Evolutionary conservation across 1,284 basidiomycete species (phyloP).

Genomic region (Rhodofomes roseus): DNA sequence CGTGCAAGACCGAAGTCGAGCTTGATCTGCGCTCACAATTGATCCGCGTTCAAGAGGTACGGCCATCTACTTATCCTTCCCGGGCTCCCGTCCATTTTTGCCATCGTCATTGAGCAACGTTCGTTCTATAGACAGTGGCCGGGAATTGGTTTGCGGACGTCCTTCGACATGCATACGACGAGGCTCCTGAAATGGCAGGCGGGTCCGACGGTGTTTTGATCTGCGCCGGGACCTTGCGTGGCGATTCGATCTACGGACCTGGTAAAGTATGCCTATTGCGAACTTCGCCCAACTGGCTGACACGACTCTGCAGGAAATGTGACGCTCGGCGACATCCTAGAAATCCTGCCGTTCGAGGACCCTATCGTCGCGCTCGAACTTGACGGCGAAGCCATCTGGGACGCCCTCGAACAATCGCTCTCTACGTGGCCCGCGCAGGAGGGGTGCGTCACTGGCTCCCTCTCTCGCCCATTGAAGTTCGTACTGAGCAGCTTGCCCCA

Average conservation of each 20-base stretch:
- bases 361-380: constrained; percentile 81
- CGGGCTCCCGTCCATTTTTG: too few relatives aligned
- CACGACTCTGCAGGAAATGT: constrained; percentile 56
- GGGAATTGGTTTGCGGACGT: constrained; percentile 93
- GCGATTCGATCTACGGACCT: constrained; percentile 83
- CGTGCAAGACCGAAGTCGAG: constrained; percentile 66
- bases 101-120: too few relatives aligned
- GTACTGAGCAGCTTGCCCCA: constrained; percentile 24
- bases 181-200: constrained; percentile 59
- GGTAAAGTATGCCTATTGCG: constrained; percentile 37
- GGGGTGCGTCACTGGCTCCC: constrained; percentile 48
- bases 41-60: constrained; percentile 69
- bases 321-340: constrained; percentile 80
- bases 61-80: too few relatives aligned
- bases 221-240: constrained; percentile 84
- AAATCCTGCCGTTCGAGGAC: constrained; percentile 90
- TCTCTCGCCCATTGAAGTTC: too few relatives aligned
- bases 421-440: constrained; percentile 88
- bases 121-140: constrained; percentile 78
- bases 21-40: constrained; percentile 76
- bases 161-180: constrained; percentile 83
- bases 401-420: constrained; percentile 73
- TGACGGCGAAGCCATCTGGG: constrained; percentile 81
- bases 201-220: constrained; percentile 79
- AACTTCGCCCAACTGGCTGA: neutral